Conservation (phyloP, 495 filamentous ascomycete species). For the Trichodelitschia bisporula region DNA sequence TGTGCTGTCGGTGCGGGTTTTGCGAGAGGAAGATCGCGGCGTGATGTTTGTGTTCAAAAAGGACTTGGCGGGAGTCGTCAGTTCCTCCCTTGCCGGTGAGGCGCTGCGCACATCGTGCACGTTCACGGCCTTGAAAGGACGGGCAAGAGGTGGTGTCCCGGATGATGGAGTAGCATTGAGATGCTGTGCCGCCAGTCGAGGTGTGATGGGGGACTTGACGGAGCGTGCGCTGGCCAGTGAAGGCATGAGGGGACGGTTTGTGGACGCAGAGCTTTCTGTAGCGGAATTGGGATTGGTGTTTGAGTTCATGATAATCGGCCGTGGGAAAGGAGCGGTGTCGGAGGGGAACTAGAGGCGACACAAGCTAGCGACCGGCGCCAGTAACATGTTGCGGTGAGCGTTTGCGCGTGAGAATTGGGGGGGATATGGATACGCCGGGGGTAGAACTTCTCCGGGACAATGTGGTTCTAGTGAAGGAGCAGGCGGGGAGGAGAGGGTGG, state of each 20-base stretch:
- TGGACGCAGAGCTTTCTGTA: no score
- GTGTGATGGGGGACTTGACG: constrained; percentile 14
- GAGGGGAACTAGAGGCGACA: no score
- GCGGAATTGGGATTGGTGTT: no score
- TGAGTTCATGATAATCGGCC: no score
- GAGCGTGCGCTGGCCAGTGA: constrained; percentile 14
- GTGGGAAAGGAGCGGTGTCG: no score
- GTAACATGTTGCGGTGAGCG: no score
- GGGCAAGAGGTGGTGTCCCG: not conserved
- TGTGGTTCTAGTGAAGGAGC: no score
- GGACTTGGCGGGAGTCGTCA: constrained; percentile 11
- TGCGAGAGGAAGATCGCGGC: constrained; percentile 16
- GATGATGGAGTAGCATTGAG: not conserved
- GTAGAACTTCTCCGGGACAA: no score
- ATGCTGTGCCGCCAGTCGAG: constrained; percentile 10
- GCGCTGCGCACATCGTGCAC: not conserved
- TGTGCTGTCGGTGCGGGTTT: constrained; percentile 13
- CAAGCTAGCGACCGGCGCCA: no score
- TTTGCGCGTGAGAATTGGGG: no score
- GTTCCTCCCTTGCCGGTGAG: constrained; percentile 7
- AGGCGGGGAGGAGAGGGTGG: not conserved
- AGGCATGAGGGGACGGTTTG: constrained; percentile 15
- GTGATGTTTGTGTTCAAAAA: constrained; percentile 16
- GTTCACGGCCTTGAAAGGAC: not conserved
- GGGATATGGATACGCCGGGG: no score